Percentiles rank a stretch among this genome's conserved stretches.
Evolutionary conservation across 352 stramenopile species (phyloP).

Genomic region (Phytophthora litchii): DNA sequence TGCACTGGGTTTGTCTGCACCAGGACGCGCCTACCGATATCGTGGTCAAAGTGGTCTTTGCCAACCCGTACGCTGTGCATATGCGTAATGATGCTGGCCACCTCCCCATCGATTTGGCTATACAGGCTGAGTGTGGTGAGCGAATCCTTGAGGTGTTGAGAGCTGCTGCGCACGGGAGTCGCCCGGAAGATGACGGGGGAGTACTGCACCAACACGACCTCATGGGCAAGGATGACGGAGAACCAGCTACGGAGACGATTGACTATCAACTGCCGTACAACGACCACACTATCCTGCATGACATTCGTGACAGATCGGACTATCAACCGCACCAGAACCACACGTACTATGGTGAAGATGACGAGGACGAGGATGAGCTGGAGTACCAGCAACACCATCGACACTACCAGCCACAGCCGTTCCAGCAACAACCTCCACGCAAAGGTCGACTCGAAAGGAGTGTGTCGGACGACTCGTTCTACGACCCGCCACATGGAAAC

Average conservation of each 20-base stretch:
- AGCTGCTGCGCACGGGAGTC: slow-evolving; percentile 48
- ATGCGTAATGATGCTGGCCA: slow-evolving; percentile 78
- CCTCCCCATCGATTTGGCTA: slow-evolving; percentile 72
- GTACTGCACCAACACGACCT: slow-evolving; percentile 34
- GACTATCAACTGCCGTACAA: slow-evolving; percentile 49
- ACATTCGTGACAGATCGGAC: slow-evolving; percentile 34
- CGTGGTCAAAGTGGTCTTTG: slow-evolving; percentile 82
- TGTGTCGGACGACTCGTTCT: slow-evolving; percentile 37
- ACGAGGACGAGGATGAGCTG: slow-evolving; percentile 40
- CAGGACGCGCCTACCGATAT: slow-evolving; percentile 75
- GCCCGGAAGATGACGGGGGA: slow-evolving; percentile 32
- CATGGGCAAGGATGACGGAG: slow-evolving; percentile 35
- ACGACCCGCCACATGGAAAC: slow-evolving; percentile 25
- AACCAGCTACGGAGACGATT: slow-evolving; percentile 44
- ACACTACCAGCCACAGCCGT: slow-evolving; percentile 36
- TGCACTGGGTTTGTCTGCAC: slow-evolving; percentile 85
- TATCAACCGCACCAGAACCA: slow-evolving; percentile 46
- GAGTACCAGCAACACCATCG: slow-evolving; percentile 46
- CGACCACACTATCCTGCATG: slow-evolving; percentile 44
- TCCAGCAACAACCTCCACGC: slow-evolving; percentile 23
- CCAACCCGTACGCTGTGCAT: slow-evolving; percentile 74
- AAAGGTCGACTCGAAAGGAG: slow-evolving; percentile 32
- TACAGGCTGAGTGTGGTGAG: slow-evolving; percentile 77
- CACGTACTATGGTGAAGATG: slow-evolving; percentile 40
- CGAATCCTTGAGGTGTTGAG: slow-evolving; percentile 76